Percentiles rank a stretch among this genome's conserved stretches.
These are phyloP conservation scores for Juncus effusus DNA, from an alignment of 176 grass and related monocot species.

Conservation along the genomic window DNA sequence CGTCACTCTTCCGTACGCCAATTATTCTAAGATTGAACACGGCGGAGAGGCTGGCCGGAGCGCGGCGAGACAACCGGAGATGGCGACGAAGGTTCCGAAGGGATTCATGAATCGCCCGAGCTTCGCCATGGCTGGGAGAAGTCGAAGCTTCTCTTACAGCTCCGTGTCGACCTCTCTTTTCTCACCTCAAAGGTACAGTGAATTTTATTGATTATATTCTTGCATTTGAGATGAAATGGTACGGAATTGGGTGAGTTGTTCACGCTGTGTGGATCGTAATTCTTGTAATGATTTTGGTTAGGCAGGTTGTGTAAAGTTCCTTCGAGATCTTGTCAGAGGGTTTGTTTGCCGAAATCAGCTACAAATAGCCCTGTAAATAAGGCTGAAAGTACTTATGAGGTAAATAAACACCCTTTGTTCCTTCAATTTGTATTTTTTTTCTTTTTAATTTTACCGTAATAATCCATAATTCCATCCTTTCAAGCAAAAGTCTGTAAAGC, in stretches of 20 bases:
- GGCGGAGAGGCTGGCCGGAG: slow-evolving; percentile 1
- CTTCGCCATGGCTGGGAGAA: slow-evolving; percentile 16
- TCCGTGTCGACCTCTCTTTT: slow-evolving; percentile 6
- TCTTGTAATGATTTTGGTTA: neutral
- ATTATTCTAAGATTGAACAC: neutral
- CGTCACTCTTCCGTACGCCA: neutral
- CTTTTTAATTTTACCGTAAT: slow-evolving; percentile 2
- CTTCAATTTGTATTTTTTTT: neutral
- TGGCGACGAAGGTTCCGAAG: slow-evolving; percentile 2
- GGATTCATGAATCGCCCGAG: neutral
- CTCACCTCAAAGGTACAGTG: slow-evolving; percentile 15
- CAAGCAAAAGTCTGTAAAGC: neutral
- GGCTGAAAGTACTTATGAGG: slow-evolving; percentile 12
- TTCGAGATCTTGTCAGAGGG: neutral
- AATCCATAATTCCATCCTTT: neutral
- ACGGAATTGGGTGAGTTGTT: neutral
- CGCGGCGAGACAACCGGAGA: slow-evolving; percentile 16
- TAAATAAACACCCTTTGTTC: neutral
- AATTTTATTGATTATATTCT: neutral
- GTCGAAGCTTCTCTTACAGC: slow-evolving; percentile 7
- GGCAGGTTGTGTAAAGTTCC: slow-evolving; percentile 2
- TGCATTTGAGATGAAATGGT: neutral
- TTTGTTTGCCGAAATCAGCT: slow-evolving; percentile 3
- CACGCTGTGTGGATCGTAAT: neutral
- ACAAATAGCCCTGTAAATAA: neutral